phyloP scores from a whole-genome alignment of 129 eudicot species.

The Tagetes erecta region DNA sequence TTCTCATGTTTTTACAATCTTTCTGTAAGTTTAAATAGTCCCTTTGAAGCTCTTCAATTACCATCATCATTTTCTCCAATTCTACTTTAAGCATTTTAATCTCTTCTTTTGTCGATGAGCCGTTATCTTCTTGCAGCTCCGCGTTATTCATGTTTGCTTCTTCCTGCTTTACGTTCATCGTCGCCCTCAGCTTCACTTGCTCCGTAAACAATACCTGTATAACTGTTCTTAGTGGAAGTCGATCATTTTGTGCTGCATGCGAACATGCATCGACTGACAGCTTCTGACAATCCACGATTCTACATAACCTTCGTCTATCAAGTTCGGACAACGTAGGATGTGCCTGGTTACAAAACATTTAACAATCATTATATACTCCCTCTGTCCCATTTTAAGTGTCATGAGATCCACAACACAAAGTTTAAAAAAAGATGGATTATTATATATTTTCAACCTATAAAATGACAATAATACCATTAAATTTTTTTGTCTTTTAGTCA shows the following conservation, averaged over 20 bases:
- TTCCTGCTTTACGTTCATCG: conserved; percentile 41
- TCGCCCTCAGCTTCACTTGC: conserved; percentile 62
- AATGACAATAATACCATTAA: no score
- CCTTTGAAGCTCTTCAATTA: conserved; percentile 54
- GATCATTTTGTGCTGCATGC: conserved; percentile 86
- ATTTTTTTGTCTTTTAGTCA: no score
- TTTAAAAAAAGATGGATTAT: no score
- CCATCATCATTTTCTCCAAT: conserved; percentile 45
- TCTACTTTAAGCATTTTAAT: conserved; percentile 57
- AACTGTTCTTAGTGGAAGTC: conserved; percentile 65
- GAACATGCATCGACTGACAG: conserved; percentile 80
- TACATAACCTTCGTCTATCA: conserved; percentile 72
- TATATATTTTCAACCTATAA: no score
- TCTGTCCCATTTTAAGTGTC: no score
- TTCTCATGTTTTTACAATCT: conserved; percentile 46
- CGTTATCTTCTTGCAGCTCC: conserved; percentile 35
- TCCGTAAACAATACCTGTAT: conserved; percentile 78
- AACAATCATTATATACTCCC: no score
- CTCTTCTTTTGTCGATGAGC: conserved; percentile 52
- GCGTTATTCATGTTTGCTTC: conserved; percentile 30
- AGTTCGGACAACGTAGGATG: conserved; percentile 70
- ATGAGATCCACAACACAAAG: no score
- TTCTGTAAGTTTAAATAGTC: conserved; percentile 55
- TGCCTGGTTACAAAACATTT: no score
- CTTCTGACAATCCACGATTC: conserved; percentile 65